These are phyloP conservation scores for Arabis alpina DNA, from an alignment of 345 rosid genomes.

Conservation along the genomic window DNA sequence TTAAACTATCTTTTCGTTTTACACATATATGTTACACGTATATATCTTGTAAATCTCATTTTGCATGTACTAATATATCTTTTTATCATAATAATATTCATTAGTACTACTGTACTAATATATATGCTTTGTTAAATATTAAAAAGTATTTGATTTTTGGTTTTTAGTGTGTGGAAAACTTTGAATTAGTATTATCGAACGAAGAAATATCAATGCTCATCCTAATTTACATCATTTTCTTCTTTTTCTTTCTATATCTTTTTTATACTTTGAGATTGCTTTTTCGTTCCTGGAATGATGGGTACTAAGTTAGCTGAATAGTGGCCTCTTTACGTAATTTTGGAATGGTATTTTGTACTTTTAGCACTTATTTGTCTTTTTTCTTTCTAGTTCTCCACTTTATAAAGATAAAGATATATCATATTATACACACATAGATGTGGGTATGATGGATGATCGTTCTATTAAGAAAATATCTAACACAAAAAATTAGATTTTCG, in stretches of 20 bases:
- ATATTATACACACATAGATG: conserved; percentile 6
- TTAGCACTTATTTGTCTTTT: conserved; percentile 42
- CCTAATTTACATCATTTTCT: background rate
- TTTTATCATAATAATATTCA: background rate
- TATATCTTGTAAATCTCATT: conserved; percentile 3
- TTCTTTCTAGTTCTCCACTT: conserved; percentile 23
- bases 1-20: background rate
- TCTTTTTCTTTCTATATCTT: background rate
- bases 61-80: background rate
- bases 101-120: background rate
- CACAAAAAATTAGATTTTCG: conserved; percentile 5
- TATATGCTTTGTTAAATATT: background rate
- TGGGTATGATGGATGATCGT: conserved; percentile 20
- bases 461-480: conserved; percentile 32
- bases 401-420: conserved; percentile 34
- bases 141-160: no score
- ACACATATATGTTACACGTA: background rate
- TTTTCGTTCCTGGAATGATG: conserved; percentile 52
- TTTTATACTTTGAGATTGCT: background rate
- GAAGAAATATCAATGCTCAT: conserved; percentile 8
- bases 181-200: background rate
- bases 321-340: conserved; percentile 44
- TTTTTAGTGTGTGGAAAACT: background rate
- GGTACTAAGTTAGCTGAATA: conserved; percentile 35
- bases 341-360: conserved; percentile 52